Conservation (phyloP, 2,329 filamentous ascomycete species). For the Ilyonectria destructans region DNA sequence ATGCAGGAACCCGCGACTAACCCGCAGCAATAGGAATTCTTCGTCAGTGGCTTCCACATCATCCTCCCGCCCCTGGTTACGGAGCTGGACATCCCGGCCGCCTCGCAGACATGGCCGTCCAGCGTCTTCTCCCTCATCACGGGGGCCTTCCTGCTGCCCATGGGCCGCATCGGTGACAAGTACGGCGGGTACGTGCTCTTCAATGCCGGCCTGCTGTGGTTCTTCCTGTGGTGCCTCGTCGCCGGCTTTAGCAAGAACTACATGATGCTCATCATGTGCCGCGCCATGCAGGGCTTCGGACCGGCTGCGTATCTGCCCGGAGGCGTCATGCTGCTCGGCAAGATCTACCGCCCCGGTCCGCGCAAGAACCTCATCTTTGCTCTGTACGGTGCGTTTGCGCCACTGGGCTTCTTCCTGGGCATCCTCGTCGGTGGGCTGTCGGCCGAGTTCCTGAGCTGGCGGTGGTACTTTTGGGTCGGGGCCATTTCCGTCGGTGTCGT, state of each 20-base stretch:
- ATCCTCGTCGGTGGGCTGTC: conserved; percentile 78
- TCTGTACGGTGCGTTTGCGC: conserved; percentile 72
- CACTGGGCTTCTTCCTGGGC: conserved; percentile 74
- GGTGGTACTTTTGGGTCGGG: conserved; percentile 82
- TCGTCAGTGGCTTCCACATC: conserved; percentile 49
- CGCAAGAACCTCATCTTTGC: conserved; percentile 79
- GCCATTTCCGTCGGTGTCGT: conserved; percentile 62
- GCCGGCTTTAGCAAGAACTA: conserved; percentile 79
- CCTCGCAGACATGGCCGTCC: conserved; percentile 75
- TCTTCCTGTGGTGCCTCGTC: conserved; percentile 78
- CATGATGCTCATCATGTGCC: conserved; percentile 81
- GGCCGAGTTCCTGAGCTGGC: conserved; percentile 74
- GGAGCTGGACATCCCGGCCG: conserved; percentile 76
- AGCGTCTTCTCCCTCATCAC: conserved; percentile 74
- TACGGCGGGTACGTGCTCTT: conserved; percentile 76
- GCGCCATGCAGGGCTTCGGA: conserved; percentile 82
- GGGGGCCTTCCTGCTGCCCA: conserved; percentile 73
- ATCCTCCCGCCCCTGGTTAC: conserved; percentile 77
- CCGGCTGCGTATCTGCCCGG: conserved; percentile 81
- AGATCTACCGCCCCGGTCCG: conserved; percentile 78
- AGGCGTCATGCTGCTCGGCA: conserved; percentile 79
- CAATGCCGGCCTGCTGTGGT: conserved; percentile 74
- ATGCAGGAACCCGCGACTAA: not conserved
- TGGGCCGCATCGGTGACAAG: conserved; percentile 75
- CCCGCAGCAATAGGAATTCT: conserved; percentile 45